A percentile compares a stretch with the other conserved stretches of the same genome.
These are phyloP conservation scores for Eucalyptus pauciflora DNA, from an alignment of 345 rosid genomes.

Conservation along the genomic window DNA sequence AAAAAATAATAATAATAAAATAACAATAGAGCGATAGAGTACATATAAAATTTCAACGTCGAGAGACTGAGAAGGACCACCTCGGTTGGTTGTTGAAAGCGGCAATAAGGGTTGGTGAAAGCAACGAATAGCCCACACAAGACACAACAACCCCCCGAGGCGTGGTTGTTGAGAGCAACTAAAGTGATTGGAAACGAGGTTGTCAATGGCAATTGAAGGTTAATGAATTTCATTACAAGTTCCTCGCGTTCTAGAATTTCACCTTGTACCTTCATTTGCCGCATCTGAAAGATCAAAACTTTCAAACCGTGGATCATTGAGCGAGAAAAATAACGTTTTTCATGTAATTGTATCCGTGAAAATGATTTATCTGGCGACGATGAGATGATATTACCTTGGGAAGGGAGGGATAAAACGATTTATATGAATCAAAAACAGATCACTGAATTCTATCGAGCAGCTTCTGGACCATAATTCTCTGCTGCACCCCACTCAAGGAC, in stretches of 20 bases:
- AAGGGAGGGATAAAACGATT: background rate
- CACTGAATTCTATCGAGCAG: constrained; percentile 51
- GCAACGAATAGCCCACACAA: background rate
- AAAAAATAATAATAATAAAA: too few species aligned
- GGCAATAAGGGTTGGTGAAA: background rate
- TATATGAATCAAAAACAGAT: background rate
- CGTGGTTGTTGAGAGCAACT: background rate
- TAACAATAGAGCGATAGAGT: background rate
- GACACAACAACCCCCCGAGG: background rate
- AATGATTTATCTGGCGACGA: background rate
- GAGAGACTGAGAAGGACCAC: background rate
- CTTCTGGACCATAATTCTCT: constrained; percentile 64
- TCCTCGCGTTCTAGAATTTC: background rate
- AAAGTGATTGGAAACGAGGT: background rate
- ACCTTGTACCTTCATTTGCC: background rate
- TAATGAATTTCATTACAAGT: background rate
- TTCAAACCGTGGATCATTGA: background rate
- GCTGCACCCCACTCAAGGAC: constrained; percentile 49
- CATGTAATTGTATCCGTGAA: background rate
- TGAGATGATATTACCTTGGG: background rate
- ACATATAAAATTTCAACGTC: background rate
- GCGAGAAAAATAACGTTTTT: background rate
- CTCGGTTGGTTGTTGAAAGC: background rate
- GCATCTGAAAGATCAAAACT: background rate
- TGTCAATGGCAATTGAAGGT: background rate